Conservation (phyloP, 2,329 filamentous ascomycete species). For the Verticillium albo-atrum region DNA sequence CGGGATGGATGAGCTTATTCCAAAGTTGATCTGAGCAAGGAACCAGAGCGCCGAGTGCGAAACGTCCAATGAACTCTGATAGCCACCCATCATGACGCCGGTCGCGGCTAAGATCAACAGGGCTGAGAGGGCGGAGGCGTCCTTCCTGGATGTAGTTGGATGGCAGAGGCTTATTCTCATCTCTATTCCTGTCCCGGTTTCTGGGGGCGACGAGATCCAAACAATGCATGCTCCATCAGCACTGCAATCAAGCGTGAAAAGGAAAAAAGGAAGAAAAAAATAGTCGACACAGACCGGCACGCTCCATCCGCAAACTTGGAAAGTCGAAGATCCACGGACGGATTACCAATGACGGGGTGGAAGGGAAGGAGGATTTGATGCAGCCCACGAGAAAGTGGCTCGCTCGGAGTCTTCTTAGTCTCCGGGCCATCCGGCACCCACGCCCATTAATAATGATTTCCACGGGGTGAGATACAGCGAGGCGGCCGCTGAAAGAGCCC, state of each 20-base stretch:
- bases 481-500: background rate
- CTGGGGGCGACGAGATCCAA: no score
- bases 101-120: background rate
- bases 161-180: background rate
- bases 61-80: background rate
- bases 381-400: background rate
- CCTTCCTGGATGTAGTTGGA: background rate
- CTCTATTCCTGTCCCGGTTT: no score
- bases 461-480: background rate
- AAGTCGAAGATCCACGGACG: background rate
- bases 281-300: no score
- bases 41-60: background rate
- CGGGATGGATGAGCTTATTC: background rate
- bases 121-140: background rate
- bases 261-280: no score
- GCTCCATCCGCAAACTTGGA: background rate
- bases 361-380: background rate
- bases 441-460: background rate
- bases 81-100: background rate
- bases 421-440: constrained; percentile 12
- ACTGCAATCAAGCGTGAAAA: no score
- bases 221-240: no score
- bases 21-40: background rate
- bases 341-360: background rate
- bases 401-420: constrained; percentile 11